Conservation (phyloP, 1,284 basidiomycete genomes). For the Moniliophthora roreri region DNA sequence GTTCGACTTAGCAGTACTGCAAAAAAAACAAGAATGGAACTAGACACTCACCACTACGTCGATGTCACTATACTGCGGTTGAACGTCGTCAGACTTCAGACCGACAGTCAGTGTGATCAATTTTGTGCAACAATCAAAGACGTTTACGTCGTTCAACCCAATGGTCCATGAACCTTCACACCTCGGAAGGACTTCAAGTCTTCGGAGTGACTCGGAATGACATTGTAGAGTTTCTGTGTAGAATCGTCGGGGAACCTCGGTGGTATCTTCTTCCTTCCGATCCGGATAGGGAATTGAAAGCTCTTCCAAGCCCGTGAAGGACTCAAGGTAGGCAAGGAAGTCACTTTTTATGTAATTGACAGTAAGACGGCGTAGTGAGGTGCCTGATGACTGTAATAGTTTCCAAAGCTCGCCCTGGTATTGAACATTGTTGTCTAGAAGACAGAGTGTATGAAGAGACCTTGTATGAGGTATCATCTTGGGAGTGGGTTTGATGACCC, state of each 20-base stretch:
- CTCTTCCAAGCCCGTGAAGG: neutral
- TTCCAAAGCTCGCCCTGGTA: neutral
- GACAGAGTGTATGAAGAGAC: neutral
- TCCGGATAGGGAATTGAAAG: neutral
- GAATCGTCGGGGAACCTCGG: neutral
- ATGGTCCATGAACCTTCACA: neutral
- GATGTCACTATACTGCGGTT: too few species aligned
- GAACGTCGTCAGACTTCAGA: neutral
- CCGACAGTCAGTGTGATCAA: neutral
- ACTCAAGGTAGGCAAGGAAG: neutral
- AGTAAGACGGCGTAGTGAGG: neutral
- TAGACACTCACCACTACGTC: too few species aligned
- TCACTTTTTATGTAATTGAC: neutral
- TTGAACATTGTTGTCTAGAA: neutral
- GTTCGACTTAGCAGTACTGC: too few species aligned
- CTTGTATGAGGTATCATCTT: neutral
- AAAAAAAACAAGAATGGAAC: too few species aligned
- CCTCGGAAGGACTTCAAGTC: neutral
- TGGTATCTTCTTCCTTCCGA: neutral
- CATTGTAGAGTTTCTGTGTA: neutral
- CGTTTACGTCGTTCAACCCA: neutral
- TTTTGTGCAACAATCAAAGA: neutral
- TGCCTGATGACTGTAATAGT: neutral
- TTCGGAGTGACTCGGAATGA: neutral
- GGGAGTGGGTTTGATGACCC: neutral